Base-by-base conservation (phyloP, 371 early-diverging fungal genomes). In the Umbelopsis sp. region DNA sequence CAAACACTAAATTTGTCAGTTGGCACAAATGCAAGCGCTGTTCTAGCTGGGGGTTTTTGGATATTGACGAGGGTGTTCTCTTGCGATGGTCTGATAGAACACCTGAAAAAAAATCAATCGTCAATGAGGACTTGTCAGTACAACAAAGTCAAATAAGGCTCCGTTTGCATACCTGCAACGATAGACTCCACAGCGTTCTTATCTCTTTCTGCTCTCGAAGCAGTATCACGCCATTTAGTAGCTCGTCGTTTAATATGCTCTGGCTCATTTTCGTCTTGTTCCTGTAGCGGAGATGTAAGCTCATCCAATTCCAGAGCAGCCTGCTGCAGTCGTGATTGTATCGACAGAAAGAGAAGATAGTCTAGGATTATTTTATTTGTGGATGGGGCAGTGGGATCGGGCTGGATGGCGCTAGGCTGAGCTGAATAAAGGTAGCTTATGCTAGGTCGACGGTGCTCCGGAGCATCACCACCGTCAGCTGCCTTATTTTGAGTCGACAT, bases 321-420 rank as follows among this genome's bases (percentile, higher is more conserved):
- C 50, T 84, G 86, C 66, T 81, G 80, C 44, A 86, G 76, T 52
- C 87, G 76, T 24, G 88, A 86, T 71, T 86, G 87, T 64, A 86
- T 88, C 6, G 88, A 88, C 9, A 86, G 73, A 69, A 84, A 86
- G 52, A 88, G 78, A 50, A 86, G 76, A 63, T 88, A 87, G 71
- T 88, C 87, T 44, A 88, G 71, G 70, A 88, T 88, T 45, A 86
- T 82, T 66, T 86, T 86, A 65, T 86, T 86, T 7, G 88, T 88
- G 9, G 87, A 81, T 11, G 81, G 76, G 0, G 82, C 73, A 11
- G 78, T 67, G 0, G 77, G 46, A n/a, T 67, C 37, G 7, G 69
- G 69, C 9, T 63, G 52, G 35, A 46, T 53, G 45, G 71, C 67
- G 29, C 63, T 70, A 18, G 52, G 53, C 5, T 35, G 67, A 6